Evolutionary conservation across 805 yeast genomes (phyloP), one percentile per base, ranked within the genome.

Genomic region (Monosporozyma yasuniensis): DNA sequence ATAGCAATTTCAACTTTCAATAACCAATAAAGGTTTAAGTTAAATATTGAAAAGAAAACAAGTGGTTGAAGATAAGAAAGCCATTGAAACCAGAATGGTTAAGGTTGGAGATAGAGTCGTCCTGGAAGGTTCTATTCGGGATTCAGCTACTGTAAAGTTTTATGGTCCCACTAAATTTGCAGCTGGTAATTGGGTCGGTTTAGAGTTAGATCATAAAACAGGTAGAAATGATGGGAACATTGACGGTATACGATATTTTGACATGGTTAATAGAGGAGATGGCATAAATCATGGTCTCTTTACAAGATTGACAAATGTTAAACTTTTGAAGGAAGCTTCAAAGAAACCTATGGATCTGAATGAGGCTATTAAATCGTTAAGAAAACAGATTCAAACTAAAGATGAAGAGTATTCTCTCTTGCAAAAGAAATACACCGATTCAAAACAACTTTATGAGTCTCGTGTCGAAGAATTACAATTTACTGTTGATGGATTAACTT

Each of bases 201-300:
- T 90, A 6, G 87, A 83, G 57, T 75, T 88, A 42, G 87, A 82
- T 52, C 80, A 80, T 51, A 83, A 93, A 0, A 71, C 72, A 9
- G 97, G 97, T 1, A 86, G 83, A 66, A 87, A 89, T 60, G 80
- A 87, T 60, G 97, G 97, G 0, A 68, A 77, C 44, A 74, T 89
- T 10, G 76, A 79, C 21, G 89, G 85, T 0, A 61, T 58, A 0
- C 57, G 73, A 23, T 76, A 85, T 52, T 89, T 90, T 61, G 60
- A 69, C 1, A 77, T 87, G 53, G 46, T 14, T 6, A 42, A 48
- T 22, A 42, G 43, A 16, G 37, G 30, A 5, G 42, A 45, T 21
- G 42, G 42, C 6, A 11, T 19, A 4, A 3, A 21, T 10, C 45
- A 42, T 42, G 54, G 54, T 2, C 22, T 52, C 19, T 52, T 52